These are phyloP conservation scores for Penstemon eatonii DNA, from an alignment of 257 asterid genomes.

Conservation along the genomic window DNA sequence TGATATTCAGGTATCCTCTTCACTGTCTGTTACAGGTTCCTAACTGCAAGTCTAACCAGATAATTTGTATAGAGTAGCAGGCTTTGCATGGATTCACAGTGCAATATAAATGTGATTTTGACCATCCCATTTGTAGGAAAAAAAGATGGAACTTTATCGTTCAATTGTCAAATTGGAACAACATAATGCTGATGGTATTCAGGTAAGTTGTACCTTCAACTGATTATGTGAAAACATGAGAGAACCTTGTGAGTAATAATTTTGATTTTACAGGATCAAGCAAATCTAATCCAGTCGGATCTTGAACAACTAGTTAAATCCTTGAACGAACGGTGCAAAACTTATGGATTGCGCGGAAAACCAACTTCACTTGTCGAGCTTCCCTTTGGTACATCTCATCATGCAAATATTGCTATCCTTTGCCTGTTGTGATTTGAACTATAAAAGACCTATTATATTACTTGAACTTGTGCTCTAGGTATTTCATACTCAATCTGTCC, in stretches of 20 bases:
- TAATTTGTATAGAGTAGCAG: constrained; percentile 17
- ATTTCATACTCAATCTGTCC: too few species aligned
- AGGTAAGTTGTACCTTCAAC: constrained; percentile 47
- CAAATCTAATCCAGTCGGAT: constrained; percentile 64
- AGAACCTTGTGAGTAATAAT: constrained; percentile 27
- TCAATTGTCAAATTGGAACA: constrained; percentile 86
- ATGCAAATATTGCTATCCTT: not conserved
- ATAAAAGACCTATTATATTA: too few species aligned
- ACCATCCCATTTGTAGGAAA: constrained; percentile 52
- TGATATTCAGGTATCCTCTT: constrained; percentile 78
- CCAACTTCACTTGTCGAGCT: constrained; percentile 81
- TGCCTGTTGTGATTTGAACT: not conserved
- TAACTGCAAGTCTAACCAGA: constrained; percentile 9
- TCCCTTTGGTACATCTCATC: constrained; percentile 71
- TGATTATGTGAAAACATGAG: constrained; percentile 25
- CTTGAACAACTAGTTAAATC: constrained; percentile 81
- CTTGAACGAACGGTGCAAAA: constrained; percentile 89
- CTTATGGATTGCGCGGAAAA: constrained; percentile 90
- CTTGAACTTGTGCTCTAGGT: too few species aligned
- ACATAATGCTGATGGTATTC: constrained; percentile 59
- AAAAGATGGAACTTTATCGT: constrained; percentile 87
- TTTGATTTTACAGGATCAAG: constrained; percentile 62
- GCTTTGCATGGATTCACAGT: constrained; percentile 31
- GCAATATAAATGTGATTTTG: constrained; percentile 3
- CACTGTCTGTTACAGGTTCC: constrained; percentile 8